Conservation (phyloP, 495 filamentous ascomycete genomes). For the Amphirosellinia nigrospora region DNA sequence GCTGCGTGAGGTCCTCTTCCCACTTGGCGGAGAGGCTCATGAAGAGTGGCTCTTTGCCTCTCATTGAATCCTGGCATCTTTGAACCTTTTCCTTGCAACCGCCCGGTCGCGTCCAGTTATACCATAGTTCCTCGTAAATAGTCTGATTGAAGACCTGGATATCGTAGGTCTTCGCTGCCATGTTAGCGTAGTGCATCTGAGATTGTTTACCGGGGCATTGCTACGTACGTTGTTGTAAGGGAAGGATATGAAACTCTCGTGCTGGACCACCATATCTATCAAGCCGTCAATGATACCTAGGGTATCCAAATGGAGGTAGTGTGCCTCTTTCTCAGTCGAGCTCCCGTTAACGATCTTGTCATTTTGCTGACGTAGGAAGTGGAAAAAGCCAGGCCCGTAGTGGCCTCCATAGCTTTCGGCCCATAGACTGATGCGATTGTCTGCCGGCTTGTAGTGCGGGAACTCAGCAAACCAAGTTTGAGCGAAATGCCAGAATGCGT, state of each 20-base stretch:
- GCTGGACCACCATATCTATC: conserved; percentile 57
- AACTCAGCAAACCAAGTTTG: conserved; percentile 70
- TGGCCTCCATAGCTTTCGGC: conserved; percentile 69
- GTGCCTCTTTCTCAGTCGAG: conserved; percentile 50
- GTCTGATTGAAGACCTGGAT: conserved; percentile 61
- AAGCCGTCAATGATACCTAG: conserved; percentile 75
- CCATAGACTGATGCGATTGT: conserved; percentile 59
- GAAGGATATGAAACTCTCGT: conserved; percentile 13
- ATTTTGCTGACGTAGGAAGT: conserved; percentile 68
- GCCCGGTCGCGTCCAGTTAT: conserved; percentile 54
- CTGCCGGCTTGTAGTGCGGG: conserved; percentile 66
- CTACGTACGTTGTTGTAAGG: conserved; percentile 17
- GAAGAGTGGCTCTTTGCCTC: conserved; percentile 43
- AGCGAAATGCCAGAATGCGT: conserved; percentile 71
- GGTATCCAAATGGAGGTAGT: conserved; percentile 62
- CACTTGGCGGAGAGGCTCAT: conserved; percentile 34
- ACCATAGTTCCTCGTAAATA: conserved; percentile 40
- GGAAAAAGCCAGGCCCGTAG: conserved; percentile 67
- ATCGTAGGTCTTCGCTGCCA: conserved; percentile 64
- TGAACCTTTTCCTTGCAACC: conserved; percentile 42
- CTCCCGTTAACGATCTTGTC: conserved; percentile 54
- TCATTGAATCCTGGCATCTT: conserved; percentile 43
- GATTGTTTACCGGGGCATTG: background rate
- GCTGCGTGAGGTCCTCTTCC: conserved; percentile 36
- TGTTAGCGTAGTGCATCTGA: background rate